phyloP scores from a whole-genome alignment of 2,329 filamentous ascomycete genomes.

The Clarireedia monteithiana region DNA sequence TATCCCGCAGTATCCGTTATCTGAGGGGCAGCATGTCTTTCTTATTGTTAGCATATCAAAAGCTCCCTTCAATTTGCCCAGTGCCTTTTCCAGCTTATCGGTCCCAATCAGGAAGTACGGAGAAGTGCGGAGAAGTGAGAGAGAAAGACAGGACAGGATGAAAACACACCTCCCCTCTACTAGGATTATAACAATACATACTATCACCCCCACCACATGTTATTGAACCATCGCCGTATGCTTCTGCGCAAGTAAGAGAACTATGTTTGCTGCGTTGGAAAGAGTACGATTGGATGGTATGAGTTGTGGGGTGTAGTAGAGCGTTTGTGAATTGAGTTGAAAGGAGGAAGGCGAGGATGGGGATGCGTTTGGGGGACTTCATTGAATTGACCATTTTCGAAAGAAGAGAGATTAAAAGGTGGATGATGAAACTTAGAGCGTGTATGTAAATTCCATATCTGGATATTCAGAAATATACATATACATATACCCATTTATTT shows the following conservation, averaged over 20 bases:
- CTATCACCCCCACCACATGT: constrained; percentile 11
- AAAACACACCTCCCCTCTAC: constrained; percentile 13
- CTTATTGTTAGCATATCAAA: not conserved
- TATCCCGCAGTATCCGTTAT: constrained; percentile 15
- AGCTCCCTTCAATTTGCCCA: not conserved
- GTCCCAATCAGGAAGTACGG: too few species aligned
- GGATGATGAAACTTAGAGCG: too few species aligned
- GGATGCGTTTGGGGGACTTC: not conserved
- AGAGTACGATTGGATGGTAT: not conserved
- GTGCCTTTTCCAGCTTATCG: not conserved
- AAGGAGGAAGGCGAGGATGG: not conserved
- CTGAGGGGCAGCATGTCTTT: constrained; percentile 16
- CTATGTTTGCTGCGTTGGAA: not conserved
- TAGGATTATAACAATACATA: constrained; percentile 19
- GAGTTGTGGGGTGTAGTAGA: not conserved
- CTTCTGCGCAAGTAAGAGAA: constrained; percentile 14
- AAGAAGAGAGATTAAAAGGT: too few species aligned
- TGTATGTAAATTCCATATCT: too few species aligned
- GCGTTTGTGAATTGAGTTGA: not conserved
- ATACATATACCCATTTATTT: not conserved
- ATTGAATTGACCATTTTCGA: not conserved
- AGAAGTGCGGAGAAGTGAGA: too few species aligned
- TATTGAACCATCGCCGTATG: constrained; percentile 13
- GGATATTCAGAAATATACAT: too few species aligned
- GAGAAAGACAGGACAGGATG: not conserved